phyloP scores from a whole-genome alignment of 176 grass and related monocot genomes.

The Musa troglodytarum region DNA sequence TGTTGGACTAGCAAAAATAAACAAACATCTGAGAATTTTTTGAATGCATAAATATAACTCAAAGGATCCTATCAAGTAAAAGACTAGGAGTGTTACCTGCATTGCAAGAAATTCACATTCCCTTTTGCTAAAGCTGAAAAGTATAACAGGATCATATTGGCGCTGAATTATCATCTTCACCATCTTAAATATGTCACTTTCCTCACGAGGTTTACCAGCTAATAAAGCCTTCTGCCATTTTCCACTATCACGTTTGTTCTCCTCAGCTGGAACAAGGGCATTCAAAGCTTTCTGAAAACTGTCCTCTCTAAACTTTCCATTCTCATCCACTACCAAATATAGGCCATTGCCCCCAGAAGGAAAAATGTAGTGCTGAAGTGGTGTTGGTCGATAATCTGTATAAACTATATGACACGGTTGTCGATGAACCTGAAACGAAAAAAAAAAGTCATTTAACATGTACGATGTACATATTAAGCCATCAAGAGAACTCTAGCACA shows the following conservation, averaged over 20 bases:
- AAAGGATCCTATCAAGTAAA: background rate
- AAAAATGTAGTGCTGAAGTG: conserved; percentile 93
- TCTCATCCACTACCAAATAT: conserved; percentile 91
- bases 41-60: background rate
- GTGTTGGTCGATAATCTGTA: conserved; percentile 90
- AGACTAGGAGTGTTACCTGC: conserved; percentile 42
- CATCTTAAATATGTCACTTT: conserved; percentile 97
- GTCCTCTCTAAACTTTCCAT: conserved; percentile 91
- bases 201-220: conserved; percentile 57
- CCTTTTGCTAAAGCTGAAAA: conserved; percentile 96
- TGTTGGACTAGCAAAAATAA: background rate
- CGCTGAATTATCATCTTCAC: conserved; percentile 99
- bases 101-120: conserved; percentile 94
- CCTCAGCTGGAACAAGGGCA: conserved; percentile 62
- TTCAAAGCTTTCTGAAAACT: conserved; percentile 97
- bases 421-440: conserved; percentile 73
- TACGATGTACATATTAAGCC: background rate
- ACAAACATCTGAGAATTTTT: background rate
- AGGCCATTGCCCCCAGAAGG: conserved; percentile 88
- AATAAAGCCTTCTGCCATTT: conserved; percentile 64
- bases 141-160: conserved; percentile 91
- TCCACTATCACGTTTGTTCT: conserved; percentile 53
- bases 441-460: conserved; percentile 1
- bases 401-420: conserved; percentile 98
- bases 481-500: background rate